These are phyloP conservation scores for Penicillium paxilli DNA, from an alignment of 495 filamentous ascomycete genomes.

Conservation along the genomic window DNA sequence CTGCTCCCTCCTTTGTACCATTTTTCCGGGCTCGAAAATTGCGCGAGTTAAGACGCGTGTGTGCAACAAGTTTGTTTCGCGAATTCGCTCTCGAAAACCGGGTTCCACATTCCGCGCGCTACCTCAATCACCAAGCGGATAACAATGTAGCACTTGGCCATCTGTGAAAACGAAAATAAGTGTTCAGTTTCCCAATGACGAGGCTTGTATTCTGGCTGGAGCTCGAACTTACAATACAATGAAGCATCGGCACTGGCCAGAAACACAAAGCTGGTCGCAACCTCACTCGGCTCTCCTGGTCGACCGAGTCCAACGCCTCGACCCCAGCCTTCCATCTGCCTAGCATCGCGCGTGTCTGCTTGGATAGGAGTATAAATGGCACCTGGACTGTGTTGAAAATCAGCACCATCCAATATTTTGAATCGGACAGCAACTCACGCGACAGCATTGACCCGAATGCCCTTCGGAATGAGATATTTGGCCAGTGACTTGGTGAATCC, in stretches of 20 bases:
- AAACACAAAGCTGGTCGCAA: slow-evolving; percentile 64
- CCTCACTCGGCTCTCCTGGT: slow-evolving; percentile 61
- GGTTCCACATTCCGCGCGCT: not conserved
- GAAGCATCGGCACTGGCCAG: slow-evolving; percentile 55
- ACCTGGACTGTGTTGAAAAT: slow-evolving; percentile 38
- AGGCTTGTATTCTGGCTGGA: not conserved
- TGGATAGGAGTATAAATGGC: slow-evolving; percentile 62
- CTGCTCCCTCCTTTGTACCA: no score
- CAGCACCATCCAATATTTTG: not conserved
- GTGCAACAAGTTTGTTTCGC: not conserved
- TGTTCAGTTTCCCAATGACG: not conserved
- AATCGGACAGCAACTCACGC: slow-evolving; percentile 38
- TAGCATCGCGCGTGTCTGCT: slow-evolving; percentile 44
- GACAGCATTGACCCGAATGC: slow-evolving; percentile 64
- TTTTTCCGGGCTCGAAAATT: not conserved
- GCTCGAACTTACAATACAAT: slow-evolving; percentile 44
- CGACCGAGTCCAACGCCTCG: slow-evolving; percentile 43
- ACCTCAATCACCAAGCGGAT: slow-evolving; percentile 42
- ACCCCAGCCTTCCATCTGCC: slow-evolving; percentile 53
- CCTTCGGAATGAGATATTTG: slow-evolving; percentile 54
- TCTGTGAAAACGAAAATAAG: slow-evolving; percentile 18
- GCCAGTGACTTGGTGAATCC: slow-evolving; percentile 59
- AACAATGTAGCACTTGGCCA: slow-evolving; percentile 55
- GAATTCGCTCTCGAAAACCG: not conserved
- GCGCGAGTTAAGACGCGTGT: not conserved